Evolutionary conservation across 331 rosid species (phyloP), one percentile per base, ranked within the genome.

Genomic region (Spiraea crenata): DNA sequence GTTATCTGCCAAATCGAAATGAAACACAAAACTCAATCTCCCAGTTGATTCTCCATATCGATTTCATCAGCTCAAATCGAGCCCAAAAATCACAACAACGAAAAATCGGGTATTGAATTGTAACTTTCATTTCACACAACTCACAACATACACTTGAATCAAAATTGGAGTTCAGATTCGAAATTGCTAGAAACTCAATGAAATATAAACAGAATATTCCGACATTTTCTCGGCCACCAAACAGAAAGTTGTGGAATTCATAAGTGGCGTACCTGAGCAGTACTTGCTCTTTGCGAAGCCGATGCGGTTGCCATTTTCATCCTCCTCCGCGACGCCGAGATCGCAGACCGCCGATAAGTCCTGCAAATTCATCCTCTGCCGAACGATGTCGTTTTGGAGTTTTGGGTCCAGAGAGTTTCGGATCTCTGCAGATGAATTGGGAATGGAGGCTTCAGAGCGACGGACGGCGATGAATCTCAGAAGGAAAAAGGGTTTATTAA

Each of bases 261-360:
- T 4, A 19, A 71, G 41, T 6, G 3, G 45, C 55, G 48, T 80
- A 91, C 96, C 99, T 65, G 86, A 81, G 74, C 97, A 93, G 83
- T 87, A 82, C 80, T 85, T 89, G 68, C 76, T 83, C 78, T 84
- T 89, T 12, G 75, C 16, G 81, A 84, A 93, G 12, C 87, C 96
- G 62, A 83, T 79, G 76, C 80, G 85, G 55, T 89, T 74, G 39
- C 87, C 90, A n/a, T 81, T n/a, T 5, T 75, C 76, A 48, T 93
- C 95, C 25, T 87, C 91, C 52, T 85, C 87, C 13, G 74, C 58
- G 61, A 68, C 19, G 55, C 96, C 99, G 10, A 93, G 81, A 41
- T 95, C 92, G 57, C 97, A 93, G 77, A 87, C 87, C 72, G 74
- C 73, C 13, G 95, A 93, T 66, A 93, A 82, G 41, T 96, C 96